These are phyloP conservation scores for Trametes villosa DNA, from an alignment of 768 basidiomycete species.

Conservation along the genomic window DNA sequence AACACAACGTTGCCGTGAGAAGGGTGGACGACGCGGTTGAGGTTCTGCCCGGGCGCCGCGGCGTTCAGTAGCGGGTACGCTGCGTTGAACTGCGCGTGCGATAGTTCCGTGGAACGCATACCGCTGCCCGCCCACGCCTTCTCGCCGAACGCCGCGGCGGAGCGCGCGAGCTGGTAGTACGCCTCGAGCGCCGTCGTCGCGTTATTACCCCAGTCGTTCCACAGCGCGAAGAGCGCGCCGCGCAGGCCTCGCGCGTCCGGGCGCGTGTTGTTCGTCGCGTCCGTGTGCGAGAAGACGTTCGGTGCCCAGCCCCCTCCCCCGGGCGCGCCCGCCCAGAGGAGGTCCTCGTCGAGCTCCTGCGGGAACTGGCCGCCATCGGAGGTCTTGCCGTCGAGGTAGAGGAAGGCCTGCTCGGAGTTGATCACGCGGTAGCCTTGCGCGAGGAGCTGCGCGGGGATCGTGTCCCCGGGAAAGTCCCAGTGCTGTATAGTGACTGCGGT, in stretches of 20 bases:
- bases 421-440: conserved; percentile 33
- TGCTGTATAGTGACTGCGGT: conserved; percentile 50
- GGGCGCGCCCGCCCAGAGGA: conserved; percentile 35
- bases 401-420: conserved; percentile 32
- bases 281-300: conserved; percentile 30
- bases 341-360: conserved; percentile 38
- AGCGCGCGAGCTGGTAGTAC: conserved; percentile 47
- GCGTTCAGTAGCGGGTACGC: conserved; percentile 43
- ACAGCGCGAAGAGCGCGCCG: conserved; percentile 32
- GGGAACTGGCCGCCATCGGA: conserved; percentile 37
- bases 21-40: conserved; percentile 43
- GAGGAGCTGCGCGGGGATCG: conserved; percentile 32
- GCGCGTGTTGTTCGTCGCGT: conserved; percentile 33
- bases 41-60: conserved; percentile 47
- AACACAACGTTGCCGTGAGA: conserved; percentile 38
- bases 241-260: conserved; percentile 26
- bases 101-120: conserved; percentile 39
- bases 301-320: conserved; percentile 32
- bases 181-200: conserved; percentile 49
- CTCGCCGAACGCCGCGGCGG: conserved; percentile 46
- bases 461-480: conserved; percentile 39
- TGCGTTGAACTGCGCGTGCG: conserved; percentile 40
- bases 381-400: conserved; percentile 32
- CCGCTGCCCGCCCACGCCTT: conserved; percentile 49
- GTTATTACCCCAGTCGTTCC: conserved; percentile 51